Percentiles rank a stretch among this genome's conserved stretches.
phyloP scores from a whole-genome alignment of 2,329 filamentous ascomycete genomes.

The Sphaerulina musiva region DNA sequence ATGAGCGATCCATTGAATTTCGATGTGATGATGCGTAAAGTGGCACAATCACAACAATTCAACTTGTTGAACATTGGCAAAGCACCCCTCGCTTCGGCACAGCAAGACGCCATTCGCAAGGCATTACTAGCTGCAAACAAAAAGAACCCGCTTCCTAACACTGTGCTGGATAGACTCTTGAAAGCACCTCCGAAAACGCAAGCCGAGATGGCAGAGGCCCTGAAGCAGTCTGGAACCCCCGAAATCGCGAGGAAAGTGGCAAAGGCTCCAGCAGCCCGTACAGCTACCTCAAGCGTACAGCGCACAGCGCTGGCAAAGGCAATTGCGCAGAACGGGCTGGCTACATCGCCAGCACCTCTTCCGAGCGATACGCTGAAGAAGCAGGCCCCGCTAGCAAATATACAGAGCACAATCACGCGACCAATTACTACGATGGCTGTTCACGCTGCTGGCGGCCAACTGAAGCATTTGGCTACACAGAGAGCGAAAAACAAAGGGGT shows the following conservation, averaged over 20 bases:
- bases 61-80: slow-evolving; percentile 27
- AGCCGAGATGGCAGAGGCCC: slow-evolving; percentile 25
- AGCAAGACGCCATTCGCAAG: slow-evolving; percentile 29
- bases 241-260: slow-evolving; percentile 24
- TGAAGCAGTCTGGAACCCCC: slow-evolving; percentile 23
- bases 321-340: slow-evolving; percentile 12
- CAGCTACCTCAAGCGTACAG: slow-evolving; percentile 19
- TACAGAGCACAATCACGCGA: slow-evolving; percentile 32
- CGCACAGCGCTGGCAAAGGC: slow-evolving; percentile 23
- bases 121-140: slow-evolving; percentile 30
- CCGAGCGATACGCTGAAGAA: slow-evolving; percentile 24
- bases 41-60: slow-evolving; percentile 31
- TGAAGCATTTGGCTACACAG: slow-evolving; percentile 28
- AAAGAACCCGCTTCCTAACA: slow-evolving; percentile 25
- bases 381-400: slow-evolving; percentile 30
- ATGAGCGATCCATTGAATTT: slow-evolving; percentile 34
- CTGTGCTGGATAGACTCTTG: slow-evolving; percentile 27
- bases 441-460: slow-evolving; percentile 26
- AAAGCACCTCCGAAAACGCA: slow-evolving; percentile 28
- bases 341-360: slow-evolving; percentile 2
- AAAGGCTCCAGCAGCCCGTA: slow-evolving; percentile 22
- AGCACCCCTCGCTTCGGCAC: slow-evolving; percentile 24
- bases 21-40: slow-evolving; percentile 31
- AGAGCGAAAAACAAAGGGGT: slow-evolving; percentile 23
- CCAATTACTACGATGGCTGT: slow-evolving; percentile 33